A percentile compares a stretch with the other conserved stretches of the same genome.
Conservation (phyloP, 2,329 filamentous ascomycete species). For the Phialophora verrucosa region DNA sequence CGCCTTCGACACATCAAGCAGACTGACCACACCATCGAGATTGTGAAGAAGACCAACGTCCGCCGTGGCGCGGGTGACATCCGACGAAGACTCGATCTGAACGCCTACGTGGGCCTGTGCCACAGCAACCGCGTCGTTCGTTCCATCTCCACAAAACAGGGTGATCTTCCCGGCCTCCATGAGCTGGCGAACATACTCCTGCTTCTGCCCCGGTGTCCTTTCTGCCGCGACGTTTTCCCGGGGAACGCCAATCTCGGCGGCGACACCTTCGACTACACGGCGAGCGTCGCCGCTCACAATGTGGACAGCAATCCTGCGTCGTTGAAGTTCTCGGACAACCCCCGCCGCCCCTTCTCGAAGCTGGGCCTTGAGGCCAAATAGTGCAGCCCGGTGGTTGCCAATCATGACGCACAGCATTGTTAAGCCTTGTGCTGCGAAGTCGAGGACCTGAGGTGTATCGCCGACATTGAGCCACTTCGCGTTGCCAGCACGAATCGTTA, state of each 20-base stretch:
- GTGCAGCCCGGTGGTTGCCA: constrained; percentile 49
- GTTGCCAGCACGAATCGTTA: constrained; percentile 35
- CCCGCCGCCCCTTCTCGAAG: constrained; percentile 58
- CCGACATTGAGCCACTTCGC: constrained; percentile 47
- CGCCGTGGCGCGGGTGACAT: constrained; percentile 69
- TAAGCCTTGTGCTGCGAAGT: constrained; percentile 50
- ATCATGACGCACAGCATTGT: constrained; percentile 65
- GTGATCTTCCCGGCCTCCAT: constrained; percentile 47
- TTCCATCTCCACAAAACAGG: constrained; percentile 79
- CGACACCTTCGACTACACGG: constrained; percentile 56
- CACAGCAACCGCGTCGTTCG: constrained; percentile 76
- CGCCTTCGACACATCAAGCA: constrained; percentile 60
- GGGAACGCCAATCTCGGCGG: constrained; percentile 50
- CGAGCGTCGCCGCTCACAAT: constrained; percentile 64
- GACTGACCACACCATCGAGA: constrained; percentile 62
- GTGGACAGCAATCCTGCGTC: constrained; percentile 57
- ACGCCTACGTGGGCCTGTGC: constrained; percentile 73
- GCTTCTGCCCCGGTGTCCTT: constrained; percentile 61
- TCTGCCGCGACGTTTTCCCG: constrained; percentile 51
- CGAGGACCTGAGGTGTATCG: constrained; percentile 41
- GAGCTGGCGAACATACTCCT: constrained; percentile 56
- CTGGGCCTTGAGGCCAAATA: constrained; percentile 58
- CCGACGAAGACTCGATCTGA: constrained; percentile 67
- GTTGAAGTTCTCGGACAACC: constrained; percentile 58
- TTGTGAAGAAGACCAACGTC: constrained; percentile 71